Base-by-base conservation (phyloP, 345 rosid species). In the Moringa oleifera region DNA sequence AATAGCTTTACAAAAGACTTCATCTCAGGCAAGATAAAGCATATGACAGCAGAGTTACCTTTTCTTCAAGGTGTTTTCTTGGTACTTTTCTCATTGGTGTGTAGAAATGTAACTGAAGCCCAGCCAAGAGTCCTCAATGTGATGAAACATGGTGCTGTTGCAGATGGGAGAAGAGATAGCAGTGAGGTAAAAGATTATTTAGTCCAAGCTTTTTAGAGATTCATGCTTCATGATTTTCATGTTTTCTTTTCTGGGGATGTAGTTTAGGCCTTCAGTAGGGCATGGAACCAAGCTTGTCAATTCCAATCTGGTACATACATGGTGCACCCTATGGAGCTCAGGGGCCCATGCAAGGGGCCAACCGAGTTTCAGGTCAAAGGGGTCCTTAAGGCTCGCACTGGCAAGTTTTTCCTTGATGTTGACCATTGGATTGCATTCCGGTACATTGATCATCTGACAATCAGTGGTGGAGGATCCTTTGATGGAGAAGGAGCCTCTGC, bases 401-500 rank as follows among this genome's bases (percentile, higher is more conserved):
- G 55, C 41, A 8, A 20, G 7, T 23, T 51, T 20, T 62, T 37
- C 20, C 37, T 36, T 18, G 0, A 45, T 23, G 0, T 12, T 21
- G 66, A 11, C 37, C 11, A 33, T 53, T 89, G 94, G 94, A 57
- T 89, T 53, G 10, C 64, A 18, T 71, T 89, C 65, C 21, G 56
- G 18, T 53, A 70, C 49, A 37, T 89, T 2, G 61, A 77, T 17
- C 58, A 56, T 2, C 59, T 89, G 55, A 75, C 71, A 0, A 11
- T 87, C 24, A 66, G 66, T 12, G 94, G 89, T 0, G 77, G 77
- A 7, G 91, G 96, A 21, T 68, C 76, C n/a, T 80, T 89, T 53
- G 88, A 89, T 25, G 96, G 94, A 19, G 78, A 80, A 65, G 89
- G 96, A 0, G 58, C 70, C 5, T 20, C 55, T 22, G 80, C 76